A percentile compares a stretch with the other conserved stretches of the same genome.
phyloP scores from a whole-genome alignment of 305 asterid species.

The Solanum hybrid region DNA sequence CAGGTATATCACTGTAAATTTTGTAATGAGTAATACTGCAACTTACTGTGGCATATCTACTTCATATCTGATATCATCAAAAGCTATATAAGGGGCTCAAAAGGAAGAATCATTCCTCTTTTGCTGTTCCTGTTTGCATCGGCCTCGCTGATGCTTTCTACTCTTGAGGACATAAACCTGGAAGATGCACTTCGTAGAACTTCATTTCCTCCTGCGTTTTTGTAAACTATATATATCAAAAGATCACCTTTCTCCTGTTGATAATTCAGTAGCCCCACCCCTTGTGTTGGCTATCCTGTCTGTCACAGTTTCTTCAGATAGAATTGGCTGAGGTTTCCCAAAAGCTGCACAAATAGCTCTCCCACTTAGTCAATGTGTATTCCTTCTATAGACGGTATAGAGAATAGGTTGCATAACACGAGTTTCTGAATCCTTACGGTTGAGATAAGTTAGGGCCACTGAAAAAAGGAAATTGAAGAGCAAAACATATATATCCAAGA shows the following conservation, averaged over 20 bases:
- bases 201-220: neutral
- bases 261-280: neutral
- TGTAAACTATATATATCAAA: neutral
- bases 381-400: neutral
- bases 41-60: slow-evolving; percentile 41
- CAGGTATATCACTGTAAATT: neutral
- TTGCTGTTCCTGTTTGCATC: slow-evolving; percentile 3
- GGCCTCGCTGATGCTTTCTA: slow-evolving; percentile 5
- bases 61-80: slow-evolving; percentile 20
- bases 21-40: neutral
- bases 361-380: neutral
- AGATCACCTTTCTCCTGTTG: neutral
- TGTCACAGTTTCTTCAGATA: slow-evolving; percentile 19
- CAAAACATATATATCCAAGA: slow-evolving; percentile 27
- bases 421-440: slow-evolving; percentile 24
- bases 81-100: slow-evolving; percentile 43
- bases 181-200: slow-evolving; percentile 10
- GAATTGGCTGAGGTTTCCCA: slow-evolving; percentile 27
- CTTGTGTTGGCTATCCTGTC: slow-evolving; percentile 3
- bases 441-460: slow-evolving; percentile 36
- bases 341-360: slow-evolving; percentile 21
- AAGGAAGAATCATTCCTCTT: slow-evolving; percentile 44
- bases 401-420: neutral
- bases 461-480: slow-evolving; percentile 29
- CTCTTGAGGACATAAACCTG: slow-evolving; percentile 8